Evolutionary conservation across 495 filamentous ascomycete species (phyloP).

Genomic region (Penicillium canariense): DNA sequence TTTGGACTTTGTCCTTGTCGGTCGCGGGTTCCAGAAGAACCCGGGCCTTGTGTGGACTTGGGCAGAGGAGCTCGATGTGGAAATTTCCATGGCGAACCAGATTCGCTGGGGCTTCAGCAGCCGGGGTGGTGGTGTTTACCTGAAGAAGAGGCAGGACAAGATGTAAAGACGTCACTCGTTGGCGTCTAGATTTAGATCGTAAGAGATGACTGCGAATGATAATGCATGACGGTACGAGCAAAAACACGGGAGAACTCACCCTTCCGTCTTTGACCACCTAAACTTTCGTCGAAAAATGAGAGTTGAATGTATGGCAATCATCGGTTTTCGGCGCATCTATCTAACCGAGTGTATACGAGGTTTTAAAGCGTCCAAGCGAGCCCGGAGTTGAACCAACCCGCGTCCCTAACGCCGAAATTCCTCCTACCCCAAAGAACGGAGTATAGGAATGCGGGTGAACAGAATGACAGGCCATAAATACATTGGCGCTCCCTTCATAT

Average conservation of each 20-base stretch:
- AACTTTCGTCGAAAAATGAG: not conserved
- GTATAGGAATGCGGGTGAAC: not conserved
- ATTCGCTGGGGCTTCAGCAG: constrained; percentile 56
- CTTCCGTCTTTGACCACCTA: too few relatives aligned
- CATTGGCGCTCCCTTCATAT: not conserved
- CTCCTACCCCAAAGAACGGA: too few relatives aligned
- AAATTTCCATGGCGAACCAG: constrained; percentile 64
- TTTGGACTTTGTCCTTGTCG: constrained; percentile 59
- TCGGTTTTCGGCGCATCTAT: not conserved
- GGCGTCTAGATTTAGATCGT: not conserved
- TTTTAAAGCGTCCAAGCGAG: too few relatives aligned
- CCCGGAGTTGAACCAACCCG: too few relatives aligned
- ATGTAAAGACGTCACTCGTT: constrained; percentile 4
- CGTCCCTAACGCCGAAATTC: too few relatives aligned
- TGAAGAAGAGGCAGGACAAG: constrained; percentile 22
- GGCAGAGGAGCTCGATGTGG: constrained; percentile 63
- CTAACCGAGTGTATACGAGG: not conserved
- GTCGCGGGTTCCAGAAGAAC: constrained; percentile 68
- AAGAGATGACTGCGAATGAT: not conserved
- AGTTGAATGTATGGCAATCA: not conserved
- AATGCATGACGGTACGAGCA: not conserved
- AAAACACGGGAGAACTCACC: too few relatives aligned
- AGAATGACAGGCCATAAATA: not conserved
- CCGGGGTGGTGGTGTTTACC: constrained; percentile 25
- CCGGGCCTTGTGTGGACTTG: constrained; percentile 65